Evolutionary conservation across 1,139 yeast species (phyloP), one percentile per base, ranked within the genome.

Genomic region (Suhomyces guaymorum): DNA sequence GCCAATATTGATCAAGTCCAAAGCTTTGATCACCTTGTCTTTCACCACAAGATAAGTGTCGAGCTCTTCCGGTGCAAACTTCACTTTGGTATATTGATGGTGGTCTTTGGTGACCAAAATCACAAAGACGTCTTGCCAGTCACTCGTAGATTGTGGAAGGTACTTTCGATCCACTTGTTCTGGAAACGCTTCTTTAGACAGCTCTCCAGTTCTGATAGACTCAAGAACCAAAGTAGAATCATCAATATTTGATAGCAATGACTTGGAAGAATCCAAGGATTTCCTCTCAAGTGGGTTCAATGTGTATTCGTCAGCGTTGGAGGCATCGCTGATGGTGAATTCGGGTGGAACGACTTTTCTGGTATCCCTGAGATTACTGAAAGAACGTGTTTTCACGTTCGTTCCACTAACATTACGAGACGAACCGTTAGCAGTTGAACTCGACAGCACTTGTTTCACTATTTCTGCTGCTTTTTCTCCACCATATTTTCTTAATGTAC

Each of bases 81-180:
- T 31, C 2, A 84, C 54, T 0, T 85, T 75, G 3, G 60, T 57
- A 53, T 78, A 88, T 13, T 54, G 58, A 11, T 48, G 47, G 47
- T 82, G 80, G 52, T 88, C 89, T 20, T 62, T 61, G 0, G 94
- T 82, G 0, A 76, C 75, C 38, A 87, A 57, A 8, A 84, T 57
- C n/a, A 15, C 35, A 3, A 34, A 29, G 5, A 24, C 45, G 10
- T 39, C 36, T 15, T 18, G 47, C 31, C 24, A 13, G 1, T 18
- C 5, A 4, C 20, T 28, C 10, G 28, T 17, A 11, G 32, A 25
- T 38, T 48, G 51, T 0, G 76, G 75, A 8, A 65, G 39, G 43
- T 54, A 69, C 24, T 47, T 52, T 3, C 53, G 58, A 2, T 61
- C 69, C 14, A 44, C 13, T 15, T 15, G 9, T 14, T 30, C 22